Base-by-base conservation (phyloP, 805 yeast genomes). In the Candida parachauliodes region DNA sequence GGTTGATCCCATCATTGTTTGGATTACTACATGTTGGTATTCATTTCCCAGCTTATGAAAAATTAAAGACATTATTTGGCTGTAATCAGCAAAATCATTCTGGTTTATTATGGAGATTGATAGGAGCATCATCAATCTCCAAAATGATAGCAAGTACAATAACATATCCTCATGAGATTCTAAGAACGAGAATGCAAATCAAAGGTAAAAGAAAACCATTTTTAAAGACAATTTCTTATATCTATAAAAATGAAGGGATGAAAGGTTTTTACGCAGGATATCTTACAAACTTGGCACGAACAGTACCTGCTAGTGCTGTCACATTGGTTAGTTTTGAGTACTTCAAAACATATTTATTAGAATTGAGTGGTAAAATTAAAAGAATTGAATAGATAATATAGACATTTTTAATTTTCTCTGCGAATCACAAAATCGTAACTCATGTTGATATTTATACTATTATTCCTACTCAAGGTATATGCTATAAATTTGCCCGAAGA, bases 231-330 rank as follows among this genome's bases (percentile, higher is more conserved):
- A 54, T 74, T 14, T 43, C 48, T 26, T 54, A 62, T 10, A 72
- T 83, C 32, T 76, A 71, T 52, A 46, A 53, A 41, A 77, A 72
- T 37, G 96, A 89, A 55, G 96, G 97, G 2, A 45, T 82, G 37
- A 59, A 70, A 25, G 96, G 93, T 3, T 91, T 88, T 56, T 93
- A 93, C 55, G 81, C 93, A 1, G 98, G 98, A 0, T 84, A 89
- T 51, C 72, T 80, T 1, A 81, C 94, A 15, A 93, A 93, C 54
- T 64, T 93, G 52, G 77, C 87, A 21, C 70, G 98, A 49, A 93
- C 98, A 0, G 87, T 91, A 0, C 98, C 98, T 3, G 89, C 96
- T 1, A 78, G 88, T 49, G 97, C 97, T 1, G 87, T 91, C n/a
- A 93, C 98, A 2, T 69, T 93, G 49, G 88, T 91, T 8, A 85